phyloP scores from a whole-genome alignment of 371 early-diverging fungal species.

The Actinomortierella wolfii region DNA sequence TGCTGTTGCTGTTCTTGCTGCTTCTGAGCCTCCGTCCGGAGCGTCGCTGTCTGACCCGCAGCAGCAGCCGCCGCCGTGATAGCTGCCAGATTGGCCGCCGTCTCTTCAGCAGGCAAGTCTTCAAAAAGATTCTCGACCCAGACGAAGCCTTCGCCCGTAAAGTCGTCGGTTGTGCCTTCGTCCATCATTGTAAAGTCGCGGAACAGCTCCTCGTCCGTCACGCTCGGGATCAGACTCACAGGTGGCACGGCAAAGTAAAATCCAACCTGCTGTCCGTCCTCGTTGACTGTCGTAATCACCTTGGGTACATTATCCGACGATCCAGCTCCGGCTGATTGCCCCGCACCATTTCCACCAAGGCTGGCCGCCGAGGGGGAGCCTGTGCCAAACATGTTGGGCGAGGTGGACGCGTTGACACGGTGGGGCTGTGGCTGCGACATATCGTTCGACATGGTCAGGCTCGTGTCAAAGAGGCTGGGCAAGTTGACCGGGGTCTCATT shows the following conservation, averaged over 20 bases:
- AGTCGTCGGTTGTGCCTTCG: background rate
- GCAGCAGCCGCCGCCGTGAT: constrained; percentile 43
- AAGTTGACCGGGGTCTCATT: constrained; percentile 23
- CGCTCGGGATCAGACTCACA: constrained; percentile 33
- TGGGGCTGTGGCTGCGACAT: constrained; percentile 10
- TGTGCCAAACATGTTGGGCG: constrained; percentile 8
- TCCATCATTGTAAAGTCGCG: constrained; percentile 45
- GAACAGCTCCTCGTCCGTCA: constrained; percentile 36
- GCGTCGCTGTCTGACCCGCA: constrained; percentile 8
- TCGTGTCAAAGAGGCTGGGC: constrained; percentile 32
- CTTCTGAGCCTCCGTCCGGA: too few relatives aligned
- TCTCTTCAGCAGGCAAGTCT: constrained; percentile 30
- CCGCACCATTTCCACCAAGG: too few relatives aligned
- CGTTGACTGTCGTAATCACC: constrained; percentile 41
- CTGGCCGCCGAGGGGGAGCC: too few relatives aligned
- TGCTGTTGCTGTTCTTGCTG: too few relatives aligned
- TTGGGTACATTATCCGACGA: too few relatives aligned
- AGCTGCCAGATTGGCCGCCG: constrained; percentile 30
- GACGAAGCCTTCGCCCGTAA: constrained; percentile 35
- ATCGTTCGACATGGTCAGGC: constrained; percentile 23
- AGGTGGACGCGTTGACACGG: constrained; percentile 30
- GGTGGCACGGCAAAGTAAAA: constrained; percentile 35
- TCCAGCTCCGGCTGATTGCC: too few relatives aligned
- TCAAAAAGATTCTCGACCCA: constrained; percentile 46
- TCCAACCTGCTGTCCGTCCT: constrained; percentile 40